phyloP scores from a whole-genome alignment of 352 stramenopile genomes.

The Phytophthora idaei region DNA sequence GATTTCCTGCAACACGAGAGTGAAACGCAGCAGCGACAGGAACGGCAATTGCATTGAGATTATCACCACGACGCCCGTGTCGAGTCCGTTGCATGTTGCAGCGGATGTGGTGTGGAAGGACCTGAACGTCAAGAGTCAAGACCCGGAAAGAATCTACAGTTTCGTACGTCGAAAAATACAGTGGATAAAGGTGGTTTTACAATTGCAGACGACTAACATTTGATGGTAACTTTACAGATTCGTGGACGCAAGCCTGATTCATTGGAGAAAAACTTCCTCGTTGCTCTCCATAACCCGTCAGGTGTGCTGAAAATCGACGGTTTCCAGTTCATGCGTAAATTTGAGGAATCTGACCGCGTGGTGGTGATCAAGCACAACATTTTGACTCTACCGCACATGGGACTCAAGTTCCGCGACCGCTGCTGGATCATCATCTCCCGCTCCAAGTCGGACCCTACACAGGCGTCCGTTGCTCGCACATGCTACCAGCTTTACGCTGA shows the following conservation, averaged over 20 bases:
- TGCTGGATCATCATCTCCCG: slow-evolving; percentile 45
- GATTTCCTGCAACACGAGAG: slow-evolving; percentile 38
- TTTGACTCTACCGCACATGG: slow-evolving; percentile 32
- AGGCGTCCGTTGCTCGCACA: slow-evolving; percentile 32
- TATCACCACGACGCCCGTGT: slow-evolving; percentile 35
- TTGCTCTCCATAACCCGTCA: slow-evolving; percentile 35
- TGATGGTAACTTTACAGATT: slow-evolving; percentile 19
- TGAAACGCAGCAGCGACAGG: slow-evolving; percentile 28
- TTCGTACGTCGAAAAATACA: slow-evolving; percentile 28
- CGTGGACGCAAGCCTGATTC: slow-evolving; percentile 36
- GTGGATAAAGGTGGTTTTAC: neutral
- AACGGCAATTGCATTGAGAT: slow-evolving; percentile 39
- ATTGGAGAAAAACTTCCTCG: slow-evolving; percentile 44
- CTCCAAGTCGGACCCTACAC: slow-evolving; percentile 31
- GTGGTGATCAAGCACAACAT: slow-evolving; percentile 39
- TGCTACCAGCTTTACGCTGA: slow-evolving; percentile 44
- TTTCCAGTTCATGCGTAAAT: slow-evolving; percentile 44
- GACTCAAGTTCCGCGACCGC: slow-evolving; percentile 34
- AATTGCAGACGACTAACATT: neutral
- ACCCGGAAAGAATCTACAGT: slow-evolving; percentile 42
- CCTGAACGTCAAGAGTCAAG: slow-evolving; percentile 36
- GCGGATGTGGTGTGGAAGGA: slow-evolving; percentile 39
- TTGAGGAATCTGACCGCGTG: slow-evolving; percentile 36
- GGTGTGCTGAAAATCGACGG: slow-evolving; percentile 35
- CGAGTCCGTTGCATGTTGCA: slow-evolving; percentile 19